Evolutionary conservation across 139 green algal species (phyloP).

Genomic region (Closterium sp.): DNA sequence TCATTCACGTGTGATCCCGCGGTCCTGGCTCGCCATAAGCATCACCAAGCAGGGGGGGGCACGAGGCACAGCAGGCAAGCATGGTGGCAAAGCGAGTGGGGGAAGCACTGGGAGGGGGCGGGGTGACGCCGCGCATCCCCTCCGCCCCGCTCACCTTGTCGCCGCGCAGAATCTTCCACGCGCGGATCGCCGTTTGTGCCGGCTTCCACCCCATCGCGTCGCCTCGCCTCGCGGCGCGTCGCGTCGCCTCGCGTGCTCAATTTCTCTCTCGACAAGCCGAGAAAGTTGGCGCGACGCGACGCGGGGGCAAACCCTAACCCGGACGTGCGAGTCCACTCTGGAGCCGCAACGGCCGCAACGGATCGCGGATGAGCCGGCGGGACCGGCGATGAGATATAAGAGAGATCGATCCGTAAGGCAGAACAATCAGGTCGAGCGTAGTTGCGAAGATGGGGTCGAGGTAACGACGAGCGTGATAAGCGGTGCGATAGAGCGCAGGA

Average conservation of each 20-base stretch:
- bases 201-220: constrained; percentile 39
- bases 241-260: background rate
- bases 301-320: background rate
- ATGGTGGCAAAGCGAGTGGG: no score
- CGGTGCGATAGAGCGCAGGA: background rate
- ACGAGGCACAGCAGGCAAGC: no score
- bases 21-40: no score
- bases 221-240: background rate
- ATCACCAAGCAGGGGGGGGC: no score
- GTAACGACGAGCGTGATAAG: background rate
- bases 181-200: constrained; percentile 25
- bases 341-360: background rate
- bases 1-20: no score
- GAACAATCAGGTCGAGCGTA: background rate
- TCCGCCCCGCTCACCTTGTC: constrained; percentile 17
- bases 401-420: background rate
- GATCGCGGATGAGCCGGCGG: background rate
- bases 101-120: no score
- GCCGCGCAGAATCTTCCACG: constrained; percentile 40
- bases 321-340: background rate
- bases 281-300: background rate
- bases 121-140: background rate
- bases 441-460: background rate
- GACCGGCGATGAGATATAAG: background rate
- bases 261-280: background rate